These are phyloP conservation scores for Fusarium solani-melongenae DNA, from an alignment of 2,329 filamentous ascomycete species.

Conservation along the genomic window DNA sequence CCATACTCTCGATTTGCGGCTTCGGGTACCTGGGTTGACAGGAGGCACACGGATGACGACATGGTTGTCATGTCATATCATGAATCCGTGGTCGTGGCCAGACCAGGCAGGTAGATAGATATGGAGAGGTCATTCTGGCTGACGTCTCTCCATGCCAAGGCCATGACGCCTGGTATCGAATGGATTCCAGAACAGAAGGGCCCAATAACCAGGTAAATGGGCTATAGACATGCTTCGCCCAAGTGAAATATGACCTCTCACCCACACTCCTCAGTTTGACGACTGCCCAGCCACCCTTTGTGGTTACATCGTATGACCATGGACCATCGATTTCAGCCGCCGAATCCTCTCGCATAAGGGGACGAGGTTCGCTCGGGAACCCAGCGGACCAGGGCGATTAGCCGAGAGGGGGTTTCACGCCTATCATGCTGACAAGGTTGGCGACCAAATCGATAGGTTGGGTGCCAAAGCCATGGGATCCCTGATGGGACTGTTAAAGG, in stretches of 20 bases:
- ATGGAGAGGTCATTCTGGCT: not conserved
- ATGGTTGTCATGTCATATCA: constrained; percentile 19
- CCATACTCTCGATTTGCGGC: constrained; percentile 2
- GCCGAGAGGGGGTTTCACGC: not conserved
- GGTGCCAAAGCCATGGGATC: not conserved
- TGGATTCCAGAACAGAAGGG: not conserved
- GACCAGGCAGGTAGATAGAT: not conserved
- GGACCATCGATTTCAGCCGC: not conserved
- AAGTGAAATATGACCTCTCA: not conserved
- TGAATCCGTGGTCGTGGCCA: not conserved
- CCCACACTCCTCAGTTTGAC: not conserved
- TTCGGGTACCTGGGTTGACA: constrained; percentile 30
- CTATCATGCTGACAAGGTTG: constrained; percentile 3
- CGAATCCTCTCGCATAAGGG: not conserved
- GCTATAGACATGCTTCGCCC: not conserved
- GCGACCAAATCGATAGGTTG: not conserved
- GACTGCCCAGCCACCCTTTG: not conserved
- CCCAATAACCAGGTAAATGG: not conserved
- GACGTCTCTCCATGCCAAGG: not conserved
- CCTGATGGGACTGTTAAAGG: not conserved
- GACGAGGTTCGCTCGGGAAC: constrained; percentile 1
- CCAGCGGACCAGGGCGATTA: not conserved
- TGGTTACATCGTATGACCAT: constrained; percentile 5
- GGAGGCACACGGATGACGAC: constrained; percentile 8
- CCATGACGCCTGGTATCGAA: not conserved